Evolutionary conservation across 2,329 filamentous ascomycete species (phyloP), one percentile per base, ranked within the genome.

Genomic region (Verticillium longisporum): DNA sequence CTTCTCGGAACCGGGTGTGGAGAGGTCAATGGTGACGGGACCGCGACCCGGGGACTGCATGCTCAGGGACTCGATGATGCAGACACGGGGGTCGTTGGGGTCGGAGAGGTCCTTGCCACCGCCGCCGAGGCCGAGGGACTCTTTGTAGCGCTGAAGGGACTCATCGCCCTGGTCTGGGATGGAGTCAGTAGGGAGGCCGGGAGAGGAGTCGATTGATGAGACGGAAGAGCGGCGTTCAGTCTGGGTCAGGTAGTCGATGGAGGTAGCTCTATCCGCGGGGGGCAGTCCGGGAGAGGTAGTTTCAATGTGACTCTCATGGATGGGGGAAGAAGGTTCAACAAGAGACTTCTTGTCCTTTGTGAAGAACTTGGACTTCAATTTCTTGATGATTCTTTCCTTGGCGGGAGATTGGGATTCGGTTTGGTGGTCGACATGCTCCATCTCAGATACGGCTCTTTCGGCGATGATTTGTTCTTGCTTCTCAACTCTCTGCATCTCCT

Each of bases 101-200:
- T 93, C 86, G 61, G 87, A 89, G 63, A 91, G 83, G 68, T 88
- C 83, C 57, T 83, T 85, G 72, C 89, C 89, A 68, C 86, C 87
- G 65, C 88, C 86, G 66, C 88, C 86, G 63, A 98, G 87, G 68
- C 95, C 95, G 64, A 99, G 89, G 13, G 94, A 98, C 72, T 94
- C 86, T 83, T 99, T 99, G 90, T 96, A 99, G 71, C 94, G 90
- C 79, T 96, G 91, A 70, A 99, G 88, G 64, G 94, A 95, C 77
- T 98, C 94, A 75, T 99, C 95, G 70, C 90, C 80, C 68, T 83
- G 80, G 71, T 88, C 82, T 88, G 70, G 61, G 62, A 36, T 6
- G 34, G 11, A 14, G 41, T 55, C 1, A 14, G 26, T 32, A 7
- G 13, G 26, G 11, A 11, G 14, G 5, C 26, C 15, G 11, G 53